Conservation (phyloP, 495 filamentous ascomycete species). For the Platismatia glauca region DNA sequence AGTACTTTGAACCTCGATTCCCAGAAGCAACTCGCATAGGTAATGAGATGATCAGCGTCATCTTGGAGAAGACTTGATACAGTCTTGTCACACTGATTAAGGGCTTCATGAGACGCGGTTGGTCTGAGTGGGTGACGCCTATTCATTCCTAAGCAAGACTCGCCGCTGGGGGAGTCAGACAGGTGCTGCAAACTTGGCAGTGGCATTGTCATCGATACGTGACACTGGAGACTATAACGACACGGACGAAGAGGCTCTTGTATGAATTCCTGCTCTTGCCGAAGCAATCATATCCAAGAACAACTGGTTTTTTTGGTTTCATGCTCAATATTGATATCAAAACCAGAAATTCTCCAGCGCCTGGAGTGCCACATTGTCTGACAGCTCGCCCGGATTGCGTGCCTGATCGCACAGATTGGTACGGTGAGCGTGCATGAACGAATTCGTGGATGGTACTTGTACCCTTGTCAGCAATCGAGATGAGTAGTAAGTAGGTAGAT, state of each 20-base stretch:
- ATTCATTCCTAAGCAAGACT: background rate
- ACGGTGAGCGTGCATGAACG: no score
- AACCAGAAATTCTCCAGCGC: background rate
- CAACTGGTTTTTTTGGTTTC: background rate
- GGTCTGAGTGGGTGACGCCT: background rate
- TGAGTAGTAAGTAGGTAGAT: no score
- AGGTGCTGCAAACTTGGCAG: background rate
- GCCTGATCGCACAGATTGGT: background rate
- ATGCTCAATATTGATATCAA: background rate
- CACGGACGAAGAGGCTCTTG: background rate
- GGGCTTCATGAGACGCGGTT: background rate
- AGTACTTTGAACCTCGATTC: slow-evolving; percentile 85
- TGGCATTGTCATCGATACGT: background rate
- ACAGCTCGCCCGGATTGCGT: background rate
- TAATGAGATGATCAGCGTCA: slow-evolving; percentile 95
- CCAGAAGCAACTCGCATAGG: slow-evolving; percentile 74
- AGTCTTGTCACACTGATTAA: background rate
- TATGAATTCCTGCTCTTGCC: background rate
- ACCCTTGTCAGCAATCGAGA: no score
- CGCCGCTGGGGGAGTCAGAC: background rate
- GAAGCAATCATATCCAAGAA: background rate
- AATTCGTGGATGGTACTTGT: no score
- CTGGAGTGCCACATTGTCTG: background rate
- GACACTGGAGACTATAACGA: background rate
- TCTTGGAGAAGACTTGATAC: slow-evolving; percentile 64